A percentile compares a stretch with the other conserved stretches of the same genome.
These are phyloP conservation scores for Exophiala xenobiotica DNA, from an alignment of 2,329 filamentous ascomycete species.

Conservation along the genomic window DNA sequence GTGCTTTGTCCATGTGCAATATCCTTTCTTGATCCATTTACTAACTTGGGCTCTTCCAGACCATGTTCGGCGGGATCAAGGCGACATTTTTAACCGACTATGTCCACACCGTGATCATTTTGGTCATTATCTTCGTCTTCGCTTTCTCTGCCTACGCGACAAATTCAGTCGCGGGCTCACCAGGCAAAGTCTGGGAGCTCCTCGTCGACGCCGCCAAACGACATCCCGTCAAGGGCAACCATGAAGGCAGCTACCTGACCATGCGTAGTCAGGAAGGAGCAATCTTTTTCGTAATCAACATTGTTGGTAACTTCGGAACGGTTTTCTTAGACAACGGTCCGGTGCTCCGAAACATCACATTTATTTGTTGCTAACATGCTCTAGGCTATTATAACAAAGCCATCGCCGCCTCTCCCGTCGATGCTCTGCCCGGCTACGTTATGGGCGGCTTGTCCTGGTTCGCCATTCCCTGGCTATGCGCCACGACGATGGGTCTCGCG, in stretches of 20 bases:
- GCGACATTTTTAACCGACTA: conserved; percentile 85
- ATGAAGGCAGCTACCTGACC: conserved; percentile 78
- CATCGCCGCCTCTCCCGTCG: conserved; percentile 80
- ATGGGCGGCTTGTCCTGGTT: conserved; percentile 87
- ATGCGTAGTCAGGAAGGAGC: conserved; percentile 79
- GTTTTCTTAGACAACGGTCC: conserved; percentile 81
- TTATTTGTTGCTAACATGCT: conserved; percentile 60
- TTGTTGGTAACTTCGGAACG: conserved; percentile 78
- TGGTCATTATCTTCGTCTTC: conserved; percentile 80
- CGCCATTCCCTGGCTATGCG: conserved; percentile 85
- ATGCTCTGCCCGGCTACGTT: conserved; percentile 85
- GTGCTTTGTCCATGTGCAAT: too few relatives aligned
- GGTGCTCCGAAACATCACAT: conserved; percentile 78
- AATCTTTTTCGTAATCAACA: conserved; percentile 90
- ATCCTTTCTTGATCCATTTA: neutral
- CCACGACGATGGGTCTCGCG: conserved; percentile 83
- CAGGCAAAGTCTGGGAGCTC: conserved; percentile 73
- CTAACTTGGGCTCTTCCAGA: too few relatives aligned
- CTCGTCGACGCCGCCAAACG: conserved; percentile 65
- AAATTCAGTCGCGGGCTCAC: conserved; percentile 69
- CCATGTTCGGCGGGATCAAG: conserved; percentile 67
- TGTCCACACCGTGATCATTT: conserved; percentile 77
- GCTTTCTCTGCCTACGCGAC: conserved; percentile 79
- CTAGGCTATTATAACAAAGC: conserved; percentile 84
- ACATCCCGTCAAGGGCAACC: conserved; percentile 78